Percentiles rank a stretch among this genome's conserved stretches.
Conservation (phyloP, 1,139 yeast genomes). For the Eremothecium sinecaudum region DNA sequence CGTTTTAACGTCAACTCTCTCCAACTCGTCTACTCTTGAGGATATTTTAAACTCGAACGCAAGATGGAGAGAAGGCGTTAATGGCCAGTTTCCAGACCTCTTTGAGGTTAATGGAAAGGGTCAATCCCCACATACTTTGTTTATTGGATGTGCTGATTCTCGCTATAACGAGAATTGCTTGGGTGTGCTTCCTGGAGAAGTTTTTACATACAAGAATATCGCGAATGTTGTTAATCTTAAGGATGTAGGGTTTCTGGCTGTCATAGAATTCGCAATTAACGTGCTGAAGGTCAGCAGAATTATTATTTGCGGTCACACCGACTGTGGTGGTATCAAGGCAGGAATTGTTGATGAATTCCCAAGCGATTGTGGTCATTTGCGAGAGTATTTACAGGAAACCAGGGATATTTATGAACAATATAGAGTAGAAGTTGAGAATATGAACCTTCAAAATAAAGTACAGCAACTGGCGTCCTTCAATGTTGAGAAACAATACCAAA, state of each 20-base stretch:
- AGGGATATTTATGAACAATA: conserved; percentile 38
- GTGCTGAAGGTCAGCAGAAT: conserved; percentile 75
- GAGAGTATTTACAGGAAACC: conserved; percentile 36
- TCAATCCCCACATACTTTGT: conserved; percentile 84
- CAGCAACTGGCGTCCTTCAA: conserved; percentile 69
- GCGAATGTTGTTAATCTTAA: conserved; percentile 71
- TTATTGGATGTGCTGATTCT: conserved; percentile 96
- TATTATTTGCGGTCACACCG: conserved; percentile 94
- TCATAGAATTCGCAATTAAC: conserved; percentile 83
- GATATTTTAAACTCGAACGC: conserved; percentile 63
- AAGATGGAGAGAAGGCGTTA: conserved; percentile 54
- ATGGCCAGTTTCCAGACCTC: conserved; percentile 51
- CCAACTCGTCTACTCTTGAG: conserved; percentile 47
- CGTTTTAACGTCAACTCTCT: too few species aligned
- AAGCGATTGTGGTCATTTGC: conserved; percentile 32
- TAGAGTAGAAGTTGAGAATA: conserved; percentile 31
- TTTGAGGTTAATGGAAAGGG: conserved; percentile 67
- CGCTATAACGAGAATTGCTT: conserved; percentile 76
- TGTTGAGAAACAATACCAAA: conserved; percentile 50
- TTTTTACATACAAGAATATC: conserved; percentile 86
- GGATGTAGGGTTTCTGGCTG: conserved; percentile 73
- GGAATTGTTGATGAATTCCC: conserved; percentile 50
- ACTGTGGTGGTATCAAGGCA: conserved; percentile 95
- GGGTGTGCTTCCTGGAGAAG: conserved; percentile 83
- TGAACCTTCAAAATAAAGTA: conserved; percentile 43